phyloP scores from a whole-genome alignment of 495 filamentous ascomycete genomes.

The Aspergillus hancockii region DNA sequence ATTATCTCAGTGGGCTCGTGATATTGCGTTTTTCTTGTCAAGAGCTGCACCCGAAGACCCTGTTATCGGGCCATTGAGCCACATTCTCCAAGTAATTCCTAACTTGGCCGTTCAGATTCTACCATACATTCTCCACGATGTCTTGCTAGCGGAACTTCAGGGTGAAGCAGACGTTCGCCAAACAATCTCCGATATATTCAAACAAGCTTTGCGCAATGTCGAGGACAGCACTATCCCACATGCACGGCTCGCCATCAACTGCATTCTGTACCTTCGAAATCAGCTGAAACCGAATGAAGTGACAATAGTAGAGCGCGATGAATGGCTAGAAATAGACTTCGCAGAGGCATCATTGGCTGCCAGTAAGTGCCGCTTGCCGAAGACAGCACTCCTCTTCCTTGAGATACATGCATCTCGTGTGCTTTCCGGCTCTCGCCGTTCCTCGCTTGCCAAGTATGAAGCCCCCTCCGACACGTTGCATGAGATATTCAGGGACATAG shows the following conservation, averaged over 20 bases:
- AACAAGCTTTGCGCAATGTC: conserved; percentile 29
- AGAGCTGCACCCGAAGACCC: conserved; percentile 60
- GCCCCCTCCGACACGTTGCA: conserved; percentile 69
- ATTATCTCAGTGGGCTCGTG: conserved; percentile 61
- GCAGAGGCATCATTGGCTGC: conserved; percentile 73
- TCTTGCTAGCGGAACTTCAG: conserved; percentile 57
- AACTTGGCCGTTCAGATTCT: conserved; percentile 71
- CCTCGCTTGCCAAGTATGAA: conserved; percentile 58
- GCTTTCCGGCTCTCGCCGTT: conserved; percentile 61
- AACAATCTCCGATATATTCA: conserved; percentile 48
- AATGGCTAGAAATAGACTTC: conserved; percentile 86
- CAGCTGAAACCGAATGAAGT: conserved; percentile 73
- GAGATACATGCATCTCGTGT: conserved; percentile 66
- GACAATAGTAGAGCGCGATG: conserved; percentile 73
- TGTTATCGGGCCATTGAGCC: conserved; percentile 64
- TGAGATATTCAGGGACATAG: conserved; percentile 82
- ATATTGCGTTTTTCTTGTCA: conserved; percentile 61
- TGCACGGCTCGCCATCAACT: conserved; percentile 67
- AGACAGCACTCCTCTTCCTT: conserved; percentile 79
- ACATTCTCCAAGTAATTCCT: conserved; percentile 60
- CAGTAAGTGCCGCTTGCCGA: conserved; percentile 79
- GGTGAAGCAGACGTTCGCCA: conserved; percentile 29
- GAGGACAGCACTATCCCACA: conserved; percentile 43
- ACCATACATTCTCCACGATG: conserved; percentile 79
- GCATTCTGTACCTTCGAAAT: conserved; percentile 84